Base-by-base conservation (phyloP, 2,329 filamentous ascomycete species). In the Mollisiaceae sp. region DNA sequence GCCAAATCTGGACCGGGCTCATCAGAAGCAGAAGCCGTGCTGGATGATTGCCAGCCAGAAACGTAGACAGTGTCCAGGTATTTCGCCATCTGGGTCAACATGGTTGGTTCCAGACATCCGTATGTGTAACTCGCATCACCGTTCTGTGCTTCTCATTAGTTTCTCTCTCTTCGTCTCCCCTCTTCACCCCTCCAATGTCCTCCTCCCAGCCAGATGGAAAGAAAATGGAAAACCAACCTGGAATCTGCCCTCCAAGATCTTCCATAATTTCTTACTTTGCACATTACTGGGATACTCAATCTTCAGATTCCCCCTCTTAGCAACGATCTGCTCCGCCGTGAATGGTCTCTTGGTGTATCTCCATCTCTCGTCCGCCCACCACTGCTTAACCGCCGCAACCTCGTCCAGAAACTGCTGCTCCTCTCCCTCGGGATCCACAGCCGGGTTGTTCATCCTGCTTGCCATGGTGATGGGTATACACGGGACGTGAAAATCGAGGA, bases 11-110 rank as follows among this genome's bases (percentile, higher is more conserved):
- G 95, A 45, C 94, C 95, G 32, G 95, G 95, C 83, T 99, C 95
- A 75, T 99, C 93, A 8, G 94, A 94, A 1, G 93, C 87, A 2
- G 94, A 97, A 59, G 95, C 95, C 8, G 95, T 99, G 27, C 94
- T 97, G 1, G 94, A 98, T 70, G 92, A 97, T 81, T 99, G 95
- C 95, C 95, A 99, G 70, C 95, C 95, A 62, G 95, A 98, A 68
- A 99, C 95, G 79, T 99, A 99, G 78, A 99, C 92, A 39, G 95
- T 99, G 77, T 99, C 95, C 68, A 99, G 86, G 79, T 96, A 98
- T 81, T 98, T 97, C 74, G 94, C 94, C 95, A 99, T 99, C 80
- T 99, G 95, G 35, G 95, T 98, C 78, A 99, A 87, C 92, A 97
- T 97, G 64, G 97, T 97, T 12, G 95, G 95, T 77, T 99, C 95